Conservation (phyloP, 768 basidiomycete genomes). For the Cystobasidium tubakii region DNA sequence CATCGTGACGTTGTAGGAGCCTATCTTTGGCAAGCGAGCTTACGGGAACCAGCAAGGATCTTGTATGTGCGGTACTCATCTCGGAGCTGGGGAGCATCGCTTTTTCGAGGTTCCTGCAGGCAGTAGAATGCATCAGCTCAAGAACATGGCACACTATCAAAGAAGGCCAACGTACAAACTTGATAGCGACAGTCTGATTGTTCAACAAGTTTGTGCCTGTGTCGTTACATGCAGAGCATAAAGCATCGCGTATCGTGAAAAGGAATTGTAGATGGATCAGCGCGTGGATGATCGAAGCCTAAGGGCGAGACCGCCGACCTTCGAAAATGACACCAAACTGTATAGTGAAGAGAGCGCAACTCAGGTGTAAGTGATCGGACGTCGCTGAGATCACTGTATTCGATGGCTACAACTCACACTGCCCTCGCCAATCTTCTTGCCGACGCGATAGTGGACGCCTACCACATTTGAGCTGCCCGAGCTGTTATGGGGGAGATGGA, state of each 20-base stretch:
- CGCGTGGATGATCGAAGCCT: slow-evolving; percentile 1
- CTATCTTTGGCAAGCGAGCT: slow-evolving; percentile 52
- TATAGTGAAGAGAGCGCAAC: neutral
- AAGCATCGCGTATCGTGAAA: too few species aligned
- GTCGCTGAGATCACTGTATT: neutral
- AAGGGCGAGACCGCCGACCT: slow-evolving; percentile 53
- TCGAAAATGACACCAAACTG: slow-evolving; percentile 92
- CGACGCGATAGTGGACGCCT: slow-evolving; percentile 90
- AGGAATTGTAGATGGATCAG: neutral
- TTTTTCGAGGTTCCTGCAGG: slow-evolving; percentile 64
- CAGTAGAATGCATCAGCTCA: neutral
- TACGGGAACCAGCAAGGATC: slow-evolving; percentile 82
- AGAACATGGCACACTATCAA: neutral
- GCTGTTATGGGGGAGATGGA: neutral
- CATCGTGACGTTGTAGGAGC: neutral
- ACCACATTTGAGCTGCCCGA: slow-evolving; percentile 41
- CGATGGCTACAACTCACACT: slow-evolving; percentile 38
- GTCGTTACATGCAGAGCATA: neutral
- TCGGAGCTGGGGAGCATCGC: slow-evolving; percentile 92
- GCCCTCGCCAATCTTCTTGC: slow-evolving; percentile 98
- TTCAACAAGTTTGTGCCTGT: slow-evolving; percentile 94
- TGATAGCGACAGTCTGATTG: slow-evolving; percentile 97
- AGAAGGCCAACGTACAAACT: slow-evolving; percentile 73
- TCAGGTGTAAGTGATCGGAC: neutral
- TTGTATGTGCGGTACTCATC: slow-evolving; percentile 99